Evolutionary conservation across 164 flowering plant genomes (phyloP), one percentile per base, ranked within the genome.

Genomic region (Protea cynaroides): DNA sequence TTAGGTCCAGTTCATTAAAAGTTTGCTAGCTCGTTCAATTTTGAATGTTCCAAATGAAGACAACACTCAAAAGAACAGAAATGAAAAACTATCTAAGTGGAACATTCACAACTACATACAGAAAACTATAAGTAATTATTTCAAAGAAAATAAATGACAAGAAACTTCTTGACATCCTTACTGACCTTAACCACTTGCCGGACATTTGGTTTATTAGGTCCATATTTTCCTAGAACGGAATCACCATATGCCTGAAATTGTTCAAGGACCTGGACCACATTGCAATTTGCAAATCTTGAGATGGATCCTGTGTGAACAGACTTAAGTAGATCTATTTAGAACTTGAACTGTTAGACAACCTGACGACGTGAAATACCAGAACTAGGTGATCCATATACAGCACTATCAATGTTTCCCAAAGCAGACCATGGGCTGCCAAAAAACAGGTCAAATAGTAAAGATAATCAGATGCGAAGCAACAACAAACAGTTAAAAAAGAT

Each of bases 161-260:
- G 46, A 40, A 40, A 40, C 10, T 40, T 40, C 13, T 29, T 40
- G 46, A 40, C 46, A 40, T 40, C 46, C 14, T 9, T 40, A 40
- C 46, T 61, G 65, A 93, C 98, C 90, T 80, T 90, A n/a, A 77
- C 78, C 59, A 93, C 63, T 19, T 85, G 89, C 23, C 98, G 90
- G 19, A 90, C 61, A 73, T 64, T 83, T 50, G 98, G 98, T 66
- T 73, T 84, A 68, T 73, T 69, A 46, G 72, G 71, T 43, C 92
- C 98, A 78, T 81, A 59, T 71, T 59, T 79, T 56, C 83, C 83
- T 53, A 93, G 64, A 63, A 89, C 81, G 38, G 87, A 76, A 72
- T 93, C 98, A 51, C 86, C 90, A 79, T 93, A 90, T 1, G 70
- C 78, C 75, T 89, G 87, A 77, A 81, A 94, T 62, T 82, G 56